A percentile compares a stretch with the other conserved stretches of the same genome.
phyloP scores from a whole-genome alignment of 164 flowering plant genomes.

The Magnolia kwangsiensis region DNA sequence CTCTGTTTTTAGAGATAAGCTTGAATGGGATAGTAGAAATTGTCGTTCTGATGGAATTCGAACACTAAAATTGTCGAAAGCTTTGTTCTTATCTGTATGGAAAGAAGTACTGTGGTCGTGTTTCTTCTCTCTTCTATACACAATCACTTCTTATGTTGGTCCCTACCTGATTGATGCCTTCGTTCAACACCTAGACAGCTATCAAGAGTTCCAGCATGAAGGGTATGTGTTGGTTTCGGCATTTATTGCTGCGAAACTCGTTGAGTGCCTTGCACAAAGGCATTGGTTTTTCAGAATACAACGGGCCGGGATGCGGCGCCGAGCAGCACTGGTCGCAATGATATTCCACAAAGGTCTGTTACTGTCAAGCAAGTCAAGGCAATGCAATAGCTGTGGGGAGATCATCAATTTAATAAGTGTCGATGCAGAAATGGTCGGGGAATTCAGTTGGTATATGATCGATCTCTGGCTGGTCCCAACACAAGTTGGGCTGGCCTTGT shows the following conservation, averaged over 20 bases:
- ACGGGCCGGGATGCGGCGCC: slow-evolving; percentile 38
- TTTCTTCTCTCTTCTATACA: slow-evolving; percentile 27
- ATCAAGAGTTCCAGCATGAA: slow-evolving; percentile 30
- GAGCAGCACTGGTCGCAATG: slow-evolving; percentile 44
- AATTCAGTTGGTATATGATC: slow-evolving; percentile 58
- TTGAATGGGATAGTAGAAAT: slow-evolving; percentile 9
- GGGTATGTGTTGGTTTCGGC: slow-evolving; percentile 49
- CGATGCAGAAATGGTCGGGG: slow-evolving; percentile 66
- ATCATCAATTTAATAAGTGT: slow-evolving; percentile 72
- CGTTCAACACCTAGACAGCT: slow-evolving; percentile 63
- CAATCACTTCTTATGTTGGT: slow-evolving; percentile 61
- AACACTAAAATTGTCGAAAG: slow-evolving; percentile 42
- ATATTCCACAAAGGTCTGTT: slow-evolving; percentile 58
- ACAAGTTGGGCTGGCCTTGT: slow-evolving; percentile 51
- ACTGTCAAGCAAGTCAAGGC: slow-evolving; percentile 59
- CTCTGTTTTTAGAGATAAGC: slow-evolving; percentile 20
- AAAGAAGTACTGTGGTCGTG: slow-evolving; percentile 40
- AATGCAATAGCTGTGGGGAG: slow-evolving; percentile 57
- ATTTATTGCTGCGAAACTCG: slow-evolving; percentile 54
- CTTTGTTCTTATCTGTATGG: slow-evolving; percentile 40
- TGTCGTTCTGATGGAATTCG: slow-evolving; percentile 25
- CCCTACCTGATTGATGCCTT: slow-evolving; percentile 67
- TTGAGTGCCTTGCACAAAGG: slow-evolving; percentile 56
- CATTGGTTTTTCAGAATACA: slow-evolving; percentile 59
- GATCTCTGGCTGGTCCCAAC: slow-evolving; percentile 61